phyloP scores from a whole-genome alignment of 2,329 filamentous ascomycete species.

The Clonostachys chloroleuca region DNA sequence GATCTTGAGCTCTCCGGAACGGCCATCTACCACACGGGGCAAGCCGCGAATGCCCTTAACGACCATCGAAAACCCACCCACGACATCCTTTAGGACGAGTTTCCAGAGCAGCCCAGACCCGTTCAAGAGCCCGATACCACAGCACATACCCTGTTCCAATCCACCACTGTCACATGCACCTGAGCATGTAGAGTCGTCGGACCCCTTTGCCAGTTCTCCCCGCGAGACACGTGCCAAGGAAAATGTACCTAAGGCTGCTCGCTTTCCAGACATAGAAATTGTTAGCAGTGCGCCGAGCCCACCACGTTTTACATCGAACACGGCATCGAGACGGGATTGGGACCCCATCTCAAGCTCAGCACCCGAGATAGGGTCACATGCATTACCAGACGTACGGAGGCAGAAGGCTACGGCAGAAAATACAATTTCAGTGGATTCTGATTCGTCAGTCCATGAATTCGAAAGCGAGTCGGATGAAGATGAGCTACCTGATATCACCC shows the following conservation, averaged over 20 bases:
- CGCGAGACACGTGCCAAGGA: neutral
- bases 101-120: no score
- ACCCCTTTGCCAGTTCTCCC: constrained; percentile 5
- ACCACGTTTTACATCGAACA: neutral
- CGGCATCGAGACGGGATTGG: neutral
- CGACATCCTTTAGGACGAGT: no score
- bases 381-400: constrained; percentile 1
- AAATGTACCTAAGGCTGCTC: neutral
- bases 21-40: no score
- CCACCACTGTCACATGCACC: neutral
- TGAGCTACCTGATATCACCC: constrained; percentile 41
- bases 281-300: neutral
- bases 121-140: no score
- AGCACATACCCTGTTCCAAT: no score
- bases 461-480: constrained; percentile 12
- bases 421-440: no score
- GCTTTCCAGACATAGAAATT: neutral
- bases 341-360: constrained; percentile 48
- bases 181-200: neutral
- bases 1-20: no score
- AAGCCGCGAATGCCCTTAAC: no score
- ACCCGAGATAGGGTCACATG: constrained; percentile 27
- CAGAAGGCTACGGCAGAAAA: no score
- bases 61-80: no score
- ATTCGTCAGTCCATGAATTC: no score